Base-by-base conservation (phyloP, 2,329 filamentous ascomycete species). In the Drechslerella stenobrocha region DNA sequence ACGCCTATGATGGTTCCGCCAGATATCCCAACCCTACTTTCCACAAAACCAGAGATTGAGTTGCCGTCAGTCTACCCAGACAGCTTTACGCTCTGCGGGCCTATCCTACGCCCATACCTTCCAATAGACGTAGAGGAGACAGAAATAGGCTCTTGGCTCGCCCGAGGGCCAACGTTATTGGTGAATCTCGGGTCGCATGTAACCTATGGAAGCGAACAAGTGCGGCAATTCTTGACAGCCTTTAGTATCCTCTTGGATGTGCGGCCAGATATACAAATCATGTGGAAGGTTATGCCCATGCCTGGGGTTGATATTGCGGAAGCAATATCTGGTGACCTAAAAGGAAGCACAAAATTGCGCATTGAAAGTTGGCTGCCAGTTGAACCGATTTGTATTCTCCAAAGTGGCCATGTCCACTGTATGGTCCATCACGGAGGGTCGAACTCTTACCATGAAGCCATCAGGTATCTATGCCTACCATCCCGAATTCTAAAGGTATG, bases 391-490 rank as follows among this genome's bases (percentile, higher is more conserved):
- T 72, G 77, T 0, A 66, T 79, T 3, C 70, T 78, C 5, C 70
- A 76, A 44, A 75, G 74, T 3, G 77, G 77, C 0, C 46, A 77
- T 47, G 71, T 79, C 4, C 67, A 75, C 2, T 71, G 72, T 2
- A 75, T 72, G 0, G 75, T 79, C 1, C 76, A 79, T 51, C 78
- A 79, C 47, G 78, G 78, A 1, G 78, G 77, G 0, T 72, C 77
- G 0, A 77, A 76, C 61, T 76, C 73, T 8, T 81, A 76, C 57
- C 76, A 79, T 30, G 80, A 82, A 71, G 77, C 77, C 3, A 71
- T 80, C 52, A 73, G 73, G 79, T 79, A 72, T 72, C 76, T 74
- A 37, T 2, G 28, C 3, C 11, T 2, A 18, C n/a, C n/a, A n/a
- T 40, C 30, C 11, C 8, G 6, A 37, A n/a, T 11, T 15, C n/a